Evolutionary conservation across 2,329 filamentous ascomycete species (phyloP), one percentile per base, ranked within the genome.

Genomic region (Cordyceps cateniannulata): DNA sequence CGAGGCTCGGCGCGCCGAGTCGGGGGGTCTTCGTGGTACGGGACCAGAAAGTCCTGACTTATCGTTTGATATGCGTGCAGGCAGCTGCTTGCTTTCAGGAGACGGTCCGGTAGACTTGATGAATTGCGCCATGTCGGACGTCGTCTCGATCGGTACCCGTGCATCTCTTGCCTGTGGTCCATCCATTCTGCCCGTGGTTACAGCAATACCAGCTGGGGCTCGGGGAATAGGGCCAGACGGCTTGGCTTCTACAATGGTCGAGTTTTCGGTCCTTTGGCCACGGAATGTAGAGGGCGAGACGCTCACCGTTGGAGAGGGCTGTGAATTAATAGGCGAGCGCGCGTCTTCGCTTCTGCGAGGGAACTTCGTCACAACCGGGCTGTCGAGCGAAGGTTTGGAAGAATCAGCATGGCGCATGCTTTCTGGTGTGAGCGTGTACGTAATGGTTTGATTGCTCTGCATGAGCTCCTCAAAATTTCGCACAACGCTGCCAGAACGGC

Each of bases 61-160:
- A 3, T 60, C 50, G 29, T 67, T 71, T 29, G 70, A 62, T 59
- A 72, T 77, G 60, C 74, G 74, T 48, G 75, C 66, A 9, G 74
- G 62, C 22, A 72, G 67, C 16, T 70, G 69, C 53, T 71, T 75
- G 48, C 78, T 78, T 42, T 75, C 76, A n/a, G 80, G 70, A 18
- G 42, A 20, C 3, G 61, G 61, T 2, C 91, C 91, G 32, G 91
- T 96, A 1, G 89, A 90, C 62, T 91, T 88, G 68, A 96, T 91
- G 71, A 96, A 97, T 62, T 96, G 89, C 24, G 91, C 90, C 75
- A 97, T 91, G 68, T 96, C 93, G 50, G 86, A 81, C 9, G 88
- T 84, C 0, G 91, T 91, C 63, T 93, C 89, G 5, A 81, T 79
- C 10, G 85, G 81, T 9, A 89, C 79, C 63, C 88, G 83, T 1